These are phyloP conservation scores for Barbatosphaeria neglecta DNA, from an alignment of 495 filamentous ascomycete species.

Conservation along the genomic window DNA sequence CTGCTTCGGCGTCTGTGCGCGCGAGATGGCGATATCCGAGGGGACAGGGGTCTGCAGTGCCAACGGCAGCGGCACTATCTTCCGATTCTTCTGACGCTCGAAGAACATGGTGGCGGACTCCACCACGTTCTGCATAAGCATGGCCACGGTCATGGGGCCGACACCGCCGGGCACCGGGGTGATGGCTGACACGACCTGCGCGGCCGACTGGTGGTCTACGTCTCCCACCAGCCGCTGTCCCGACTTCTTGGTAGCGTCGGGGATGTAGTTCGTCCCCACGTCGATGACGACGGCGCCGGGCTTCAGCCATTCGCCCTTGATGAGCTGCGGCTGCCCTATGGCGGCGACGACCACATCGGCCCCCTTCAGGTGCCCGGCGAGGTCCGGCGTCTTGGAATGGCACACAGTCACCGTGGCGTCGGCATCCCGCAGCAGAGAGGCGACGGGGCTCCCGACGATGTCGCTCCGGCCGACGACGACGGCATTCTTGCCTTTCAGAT, in stretches of 20 bases:
- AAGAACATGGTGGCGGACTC: conserved; percentile 70
- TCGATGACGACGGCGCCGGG: conserved; percentile 90
- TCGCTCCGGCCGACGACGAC: conserved; percentile 93
- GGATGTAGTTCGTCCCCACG: conserved; percentile 92
- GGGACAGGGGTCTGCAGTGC: conserved; percentile 68
- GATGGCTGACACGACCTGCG: conserved; percentile 82
- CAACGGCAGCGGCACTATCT: conserved; percentile 67
- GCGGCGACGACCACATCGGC: conserved; percentile 89
- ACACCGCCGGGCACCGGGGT: conserved; percentile 96
- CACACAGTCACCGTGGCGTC: conserved; percentile 95
- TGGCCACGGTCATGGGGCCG: conserved; percentile 96
- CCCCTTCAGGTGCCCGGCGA: conserved; percentile 60
- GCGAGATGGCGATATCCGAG: conserved; percentile 86
- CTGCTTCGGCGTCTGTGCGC: conserved; percentile 78
- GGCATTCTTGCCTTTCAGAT: conserved; percentile 79
- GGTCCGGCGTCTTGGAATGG: conserved; percentile 71
- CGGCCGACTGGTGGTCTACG: conserved; percentile 81
- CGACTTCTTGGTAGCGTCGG: conserved; percentile 88
- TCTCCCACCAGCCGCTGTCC: conserved; percentile 91
- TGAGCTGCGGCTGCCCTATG: conserved; percentile 75
- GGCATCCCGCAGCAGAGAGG: conserved; percentile 86
- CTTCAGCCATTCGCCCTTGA: conserved; percentile 94
- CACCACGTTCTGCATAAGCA: conserved; percentile 91
- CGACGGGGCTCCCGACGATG: conserved; percentile 93
- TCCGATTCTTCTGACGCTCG: conserved; percentile 64